A percentile compares a stretch with the other conserved stretches of the same genome.
These are phyloP conservation scores for Scheffersomyces insectosa DNA, from an alignment of 1,139 yeast species.

Conservation along the genomic window DNA sequence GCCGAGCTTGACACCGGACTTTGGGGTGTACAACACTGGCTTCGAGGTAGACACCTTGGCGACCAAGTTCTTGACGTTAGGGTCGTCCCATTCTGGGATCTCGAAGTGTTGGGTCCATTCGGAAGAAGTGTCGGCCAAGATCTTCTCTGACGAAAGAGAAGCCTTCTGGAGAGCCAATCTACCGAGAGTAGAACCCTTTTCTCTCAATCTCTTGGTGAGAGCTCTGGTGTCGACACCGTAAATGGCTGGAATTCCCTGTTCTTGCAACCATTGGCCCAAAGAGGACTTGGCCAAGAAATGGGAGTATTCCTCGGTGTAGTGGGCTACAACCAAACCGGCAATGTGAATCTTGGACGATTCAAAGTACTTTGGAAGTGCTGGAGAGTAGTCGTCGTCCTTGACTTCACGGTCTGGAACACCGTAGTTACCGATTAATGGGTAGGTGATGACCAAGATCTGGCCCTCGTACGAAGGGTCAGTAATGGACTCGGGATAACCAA, in stretches of 20 bases:
- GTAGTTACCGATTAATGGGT: constrained; percentile 96
- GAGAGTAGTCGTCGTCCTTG: constrained; percentile 69
- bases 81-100: constrained; percentile 88
- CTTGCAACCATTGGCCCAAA: constrained; percentile 89
- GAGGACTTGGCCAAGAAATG: constrained; percentile 93
- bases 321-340: constrained; percentile 97
- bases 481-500: constrained; percentile 97
- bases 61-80: constrained; percentile 88
- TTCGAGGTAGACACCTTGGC: constrained; percentile 81
- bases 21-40: constrained; percentile 69
- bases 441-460: constrained; percentile 94
- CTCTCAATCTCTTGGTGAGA: constrained; percentile 89
- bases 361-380: constrained; percentile 84
- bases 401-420: constrained; percentile 94
- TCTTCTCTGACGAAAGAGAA: constrained; percentile 37
- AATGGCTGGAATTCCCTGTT: constrained; percentile 90
- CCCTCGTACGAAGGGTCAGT: constrained; percentile 99
- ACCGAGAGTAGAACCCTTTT: constrained; percentile 90
- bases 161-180: constrained; percentile 67
- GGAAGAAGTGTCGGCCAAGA: constrained; percentile 28
- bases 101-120: constrained; percentile 67
- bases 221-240: constrained; percentile 98
- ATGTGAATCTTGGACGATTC: constrained; percentile 91
- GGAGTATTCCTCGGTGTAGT: constrained; percentile 93
- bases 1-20: constrained; percentile 51